phyloP scores from a whole-genome alignment of 2,329 filamentous ascomycete species.

The Stagonosporopsis rhizophila region DNA sequence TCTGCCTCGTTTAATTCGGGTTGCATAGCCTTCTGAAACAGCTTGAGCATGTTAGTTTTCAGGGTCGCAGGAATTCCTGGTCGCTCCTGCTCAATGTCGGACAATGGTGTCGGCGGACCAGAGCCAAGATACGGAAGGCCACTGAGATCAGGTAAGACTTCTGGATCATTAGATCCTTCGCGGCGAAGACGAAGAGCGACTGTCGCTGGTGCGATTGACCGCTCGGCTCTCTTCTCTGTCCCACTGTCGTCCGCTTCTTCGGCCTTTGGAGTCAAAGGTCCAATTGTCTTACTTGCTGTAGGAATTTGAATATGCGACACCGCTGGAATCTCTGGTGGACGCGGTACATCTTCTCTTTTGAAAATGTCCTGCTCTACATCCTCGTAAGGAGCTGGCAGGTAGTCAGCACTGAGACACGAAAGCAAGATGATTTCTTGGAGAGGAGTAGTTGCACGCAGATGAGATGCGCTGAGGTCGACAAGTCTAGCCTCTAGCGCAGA shows the following conservation, averaged over 20 bases:
- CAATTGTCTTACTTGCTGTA: conserved; percentile 28
- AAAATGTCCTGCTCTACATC: conserved; percentile 8
- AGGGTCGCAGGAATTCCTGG: conserved; percentile 44
- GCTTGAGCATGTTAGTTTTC: conserved; percentile 47
- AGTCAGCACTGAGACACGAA: conserved; percentile 46
- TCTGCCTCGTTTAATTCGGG: conserved; percentile 38
- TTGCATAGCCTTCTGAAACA: conserved; percentile 44
- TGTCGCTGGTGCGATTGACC: conserved; percentile 42
- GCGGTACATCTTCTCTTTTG: conserved; percentile 29
- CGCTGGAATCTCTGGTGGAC: conserved; percentile 25
- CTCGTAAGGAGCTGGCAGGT: conserved; percentile 35
- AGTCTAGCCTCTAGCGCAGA: conserved; percentile 53
- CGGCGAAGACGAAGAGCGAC: conserved; percentile 40
- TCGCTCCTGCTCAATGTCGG: conserved; percentile 52
- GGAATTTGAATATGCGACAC: conserved; percentile 21
- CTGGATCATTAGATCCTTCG: conserved; percentile 41
- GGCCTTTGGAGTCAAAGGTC: conserved; percentile 45
- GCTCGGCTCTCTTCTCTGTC: conserved; percentile 35
- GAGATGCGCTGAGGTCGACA: conserved; percentile 51
- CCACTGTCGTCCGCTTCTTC: conserved; percentile 45
- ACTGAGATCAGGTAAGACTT: conserved; percentile 51
- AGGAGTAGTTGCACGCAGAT: conserved; percentile 53
- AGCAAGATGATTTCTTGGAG: conserved; percentile 54
- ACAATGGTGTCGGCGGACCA: conserved; percentile 52
- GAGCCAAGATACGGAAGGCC: conserved; percentile 56